Percentiles rank a stretch among this genome's conserved stretches.
These are phyloP conservation scores for Mycena leptocephala DNA, from an alignment of 768 basidiomycete genomes.

Conservation along the genomic window DNA sequence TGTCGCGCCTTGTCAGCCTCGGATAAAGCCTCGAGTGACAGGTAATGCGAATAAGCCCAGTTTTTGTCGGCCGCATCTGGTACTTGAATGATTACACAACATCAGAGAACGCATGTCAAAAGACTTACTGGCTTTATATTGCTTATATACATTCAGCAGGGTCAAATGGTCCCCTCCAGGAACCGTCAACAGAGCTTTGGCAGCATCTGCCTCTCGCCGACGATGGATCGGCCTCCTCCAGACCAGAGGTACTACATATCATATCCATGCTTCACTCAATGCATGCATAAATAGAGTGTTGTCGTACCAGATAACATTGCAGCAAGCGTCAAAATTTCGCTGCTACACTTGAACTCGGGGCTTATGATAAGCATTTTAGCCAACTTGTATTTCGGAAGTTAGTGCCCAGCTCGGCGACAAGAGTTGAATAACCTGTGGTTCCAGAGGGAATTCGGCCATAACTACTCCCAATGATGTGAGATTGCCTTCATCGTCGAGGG, in stretches of 20 bases:
- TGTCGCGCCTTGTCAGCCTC: slow-evolving; percentile 95
- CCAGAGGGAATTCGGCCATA: slow-evolving; percentile 99
- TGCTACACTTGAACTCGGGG: slow-evolving; percentile 95
- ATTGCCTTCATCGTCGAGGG: slow-evolving; percentile 95
- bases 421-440: slow-evolving; percentile 80
- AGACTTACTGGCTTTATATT: slow-evolving; percentile 96
- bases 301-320: slow-evolving; percentile 95
- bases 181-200: slow-evolving; percentile 99
- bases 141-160: slow-evolving; percentile 94
- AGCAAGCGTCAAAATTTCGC: slow-evolving; percentile 94
- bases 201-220: slow-evolving; percentile 97
- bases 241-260: slow-evolving; percentile 80
- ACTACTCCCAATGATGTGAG: slow-evolving; percentile 94
- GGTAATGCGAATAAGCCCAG: slow-evolving; percentile 93
- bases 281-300: background rate
- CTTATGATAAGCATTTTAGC: slow-evolving; percentile 95
- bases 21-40: slow-evolving; percentile 83
- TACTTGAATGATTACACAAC: too few species aligned
- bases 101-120: slow-evolving; percentile 52
- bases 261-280: background rate
- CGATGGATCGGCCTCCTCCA: slow-evolving; percentile 99
- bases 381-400: slow-evolving; percentile 97
- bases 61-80: slow-evolving; percentile 83
- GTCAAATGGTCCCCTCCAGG: slow-evolving; percentile 97
- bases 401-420: slow-evolving; percentile 56